These are phyloP conservation scores for Yamadazyma sp. DNA, from an alignment of 1,139 yeast species.

Conservation along the genomic window DNA sequence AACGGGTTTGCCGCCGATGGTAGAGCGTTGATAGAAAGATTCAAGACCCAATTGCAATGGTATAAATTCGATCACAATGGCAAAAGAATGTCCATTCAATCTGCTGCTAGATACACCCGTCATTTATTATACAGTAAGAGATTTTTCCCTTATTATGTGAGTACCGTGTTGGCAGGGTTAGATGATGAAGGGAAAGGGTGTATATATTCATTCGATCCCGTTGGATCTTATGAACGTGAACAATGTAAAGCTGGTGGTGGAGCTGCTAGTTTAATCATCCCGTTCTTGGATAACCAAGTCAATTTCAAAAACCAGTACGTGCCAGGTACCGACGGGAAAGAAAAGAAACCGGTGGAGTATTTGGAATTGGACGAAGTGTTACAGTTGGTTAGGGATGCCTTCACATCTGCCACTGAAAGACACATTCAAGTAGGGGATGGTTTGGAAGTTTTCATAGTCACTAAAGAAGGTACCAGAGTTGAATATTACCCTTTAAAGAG, in stretches of 20 bases:
- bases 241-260: slow-evolving; percentile 98
- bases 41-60: slow-evolving; percentile 83
- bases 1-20: slow-evolving; percentile 98
- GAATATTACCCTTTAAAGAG: slow-evolving; percentile 86
- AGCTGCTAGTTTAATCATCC: slow-evolving; percentile 94
- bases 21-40: slow-evolving; percentile 74
- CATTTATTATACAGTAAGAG: slow-evolving; percentile 89
- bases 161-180: slow-evolving; percentile 90
- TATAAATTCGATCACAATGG: slow-evolving; percentile 84
- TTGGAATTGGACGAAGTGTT: slow-evolving; percentile 82
- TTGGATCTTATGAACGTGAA: slow-evolving; percentile 95
- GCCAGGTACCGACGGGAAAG: slow-evolving; percentile 71
- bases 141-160: slow-evolving; percentile 95
- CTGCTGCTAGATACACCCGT: slow-evolving; percentile 91
- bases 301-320: slow-evolving; percentile 88
- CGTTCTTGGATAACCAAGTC: slow-evolving; percentile 95
- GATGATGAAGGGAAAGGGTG: slow-evolving; percentile 96
- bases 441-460: slow-evolving; percentile 82
- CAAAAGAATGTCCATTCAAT: slow-evolving; percentile 62
- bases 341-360: slow-evolving; percentile 60
- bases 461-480: slow-evolving; percentile 87
- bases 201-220: slow-evolving; percentile 94
- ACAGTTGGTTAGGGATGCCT: slow-evolving; percentile 87
- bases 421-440: slow-evolving; percentile 98
- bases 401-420: slow-evolving; percentile 94